Conservation (phyloP, 1,284 basidiomycete species). For the Inonotus obliquus region DNA sequence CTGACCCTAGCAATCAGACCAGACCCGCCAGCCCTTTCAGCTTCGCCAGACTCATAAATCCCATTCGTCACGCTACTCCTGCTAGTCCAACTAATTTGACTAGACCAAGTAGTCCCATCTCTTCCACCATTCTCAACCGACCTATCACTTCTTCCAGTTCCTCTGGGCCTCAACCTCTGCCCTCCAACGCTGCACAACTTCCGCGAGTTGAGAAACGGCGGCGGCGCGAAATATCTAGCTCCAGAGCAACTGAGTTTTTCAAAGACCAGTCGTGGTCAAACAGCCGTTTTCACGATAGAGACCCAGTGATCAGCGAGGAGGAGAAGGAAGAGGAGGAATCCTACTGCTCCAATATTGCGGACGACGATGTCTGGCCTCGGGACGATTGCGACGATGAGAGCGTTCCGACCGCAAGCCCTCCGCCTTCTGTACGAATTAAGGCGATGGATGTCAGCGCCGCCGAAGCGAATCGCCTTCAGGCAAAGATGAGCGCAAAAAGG, state of each 20-base stretch:
- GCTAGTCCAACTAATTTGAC: too few relatives aligned
- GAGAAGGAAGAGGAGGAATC: background rate
- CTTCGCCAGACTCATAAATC: too few relatives aligned
- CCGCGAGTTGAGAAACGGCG: background rate
- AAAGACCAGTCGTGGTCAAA: background rate
- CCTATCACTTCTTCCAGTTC: background rate
- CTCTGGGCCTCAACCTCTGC: background rate
- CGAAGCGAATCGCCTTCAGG: background rate
- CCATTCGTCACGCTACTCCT: too few relatives aligned
- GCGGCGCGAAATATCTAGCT: background rate
- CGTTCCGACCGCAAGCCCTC: conserved; percentile 6
- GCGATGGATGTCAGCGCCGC: background rate
- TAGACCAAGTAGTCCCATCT: too few relatives aligned
- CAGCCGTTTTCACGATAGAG: background rate
- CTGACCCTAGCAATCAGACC: too few relatives aligned
- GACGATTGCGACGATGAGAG: conserved; percentile 6
- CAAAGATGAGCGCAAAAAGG: background rate
- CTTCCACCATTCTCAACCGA: too few relatives aligned
- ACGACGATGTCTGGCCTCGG: background rate
- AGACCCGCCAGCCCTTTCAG: too few relatives aligned
- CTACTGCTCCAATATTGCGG: background rate
- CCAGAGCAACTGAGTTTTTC: background rate
- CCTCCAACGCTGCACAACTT: background rate
- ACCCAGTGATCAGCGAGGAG: background rate
- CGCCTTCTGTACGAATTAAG: background rate